A percentile compares a stretch with the other conserved stretches of the same genome.
Evolutionary conservation across 345 rosid genomes (phyloP).

Genomic region (Carallia pectinifolia): DNA sequence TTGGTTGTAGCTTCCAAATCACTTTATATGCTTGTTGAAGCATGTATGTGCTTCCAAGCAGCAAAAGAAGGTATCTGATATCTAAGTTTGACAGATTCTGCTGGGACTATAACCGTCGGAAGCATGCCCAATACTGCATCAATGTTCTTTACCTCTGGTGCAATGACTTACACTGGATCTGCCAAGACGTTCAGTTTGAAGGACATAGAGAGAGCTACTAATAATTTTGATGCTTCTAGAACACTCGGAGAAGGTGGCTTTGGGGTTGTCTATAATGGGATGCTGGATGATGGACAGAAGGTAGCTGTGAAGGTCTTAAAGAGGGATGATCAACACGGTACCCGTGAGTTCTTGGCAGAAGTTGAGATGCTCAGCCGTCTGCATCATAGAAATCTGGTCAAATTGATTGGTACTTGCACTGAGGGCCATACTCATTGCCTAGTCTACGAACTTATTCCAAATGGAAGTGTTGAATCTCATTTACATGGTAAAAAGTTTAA

Average conservation of each 20-base stretch:
- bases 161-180: conserved; percentile 47
- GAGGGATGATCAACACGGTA: conserved; percentile 57
- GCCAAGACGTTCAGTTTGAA: conserved; percentile 48
- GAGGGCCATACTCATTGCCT: conserved; percentile 50
- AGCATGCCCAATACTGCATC: conserved; percentile 34
- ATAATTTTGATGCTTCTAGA: conserved; percentile 44
- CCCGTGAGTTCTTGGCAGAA: conserved; percentile 69
- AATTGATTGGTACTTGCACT: conserved; percentile 56
- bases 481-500: conserved; percentile 45
- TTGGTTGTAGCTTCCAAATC: neutral
- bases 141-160: conserved; percentile 37
- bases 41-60: too few relatives aligned
- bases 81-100: conserved; percentile 31
- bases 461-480: conserved; percentile 72
- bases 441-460: conserved; percentile 67
- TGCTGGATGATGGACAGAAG: conserved; percentile 49
- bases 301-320: conserved; percentile 77
- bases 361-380: conserved; percentile 80
- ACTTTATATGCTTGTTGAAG: neutral
- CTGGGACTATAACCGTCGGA: conserved; percentile 19
- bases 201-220: conserved; percentile 54
- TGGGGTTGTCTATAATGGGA: conserved; percentile 61
- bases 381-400: conserved; percentile 73
- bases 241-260: conserved; percentile 78
- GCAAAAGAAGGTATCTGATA: neutral